These are phyloP conservation scores for Cystobasidiaceae sp. DNA, from an alignment of 1,284 basidiomycete genomes.

Conservation along the genomic window DNA sequence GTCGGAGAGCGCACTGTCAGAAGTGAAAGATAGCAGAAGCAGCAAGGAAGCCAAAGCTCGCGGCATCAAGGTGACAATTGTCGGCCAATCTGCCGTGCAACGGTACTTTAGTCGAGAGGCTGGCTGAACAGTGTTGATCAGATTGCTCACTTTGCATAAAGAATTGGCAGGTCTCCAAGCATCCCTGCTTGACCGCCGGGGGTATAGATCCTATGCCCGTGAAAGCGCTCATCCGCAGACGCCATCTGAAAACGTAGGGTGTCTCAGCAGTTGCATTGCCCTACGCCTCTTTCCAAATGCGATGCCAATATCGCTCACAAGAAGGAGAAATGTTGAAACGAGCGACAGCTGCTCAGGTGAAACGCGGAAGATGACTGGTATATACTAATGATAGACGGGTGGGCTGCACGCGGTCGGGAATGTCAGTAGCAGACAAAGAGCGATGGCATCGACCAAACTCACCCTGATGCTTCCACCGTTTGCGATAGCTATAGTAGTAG, in stretches of 20 bases:
- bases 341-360: conserved; percentile 34
- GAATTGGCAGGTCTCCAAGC: conserved; percentile 29
- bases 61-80: conserved; percentile 34
- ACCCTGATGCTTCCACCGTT: conserved; percentile 32
- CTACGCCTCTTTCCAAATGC: too few species aligned
- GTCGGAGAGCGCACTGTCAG: conserved; percentile 12
- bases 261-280: too few species aligned
- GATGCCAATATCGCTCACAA: conserved; percentile 30
- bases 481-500: conserved; percentile 17
- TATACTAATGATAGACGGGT: background rate
- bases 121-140: background rate
- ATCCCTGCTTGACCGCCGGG: conserved; percentile 22
- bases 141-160: conserved; percentile 34
- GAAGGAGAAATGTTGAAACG: conserved; percentile 34
- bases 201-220: background rate
- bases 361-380: conserved; percentile 15
- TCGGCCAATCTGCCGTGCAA: conserved; percentile 37
- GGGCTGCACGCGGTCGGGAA: background rate
- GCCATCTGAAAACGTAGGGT: conserved; percentile 12
- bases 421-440: background rate
- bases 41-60: conserved; percentile 34
- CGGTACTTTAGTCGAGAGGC: background rate
- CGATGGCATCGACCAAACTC: background rate
- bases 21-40: conserved; percentile 36
- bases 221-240: conserved; percentile 11